Evolutionary conservation across 2,329 filamentous ascomycete genomes (phyloP).

Genomic region (Coleophoma cylindrospora): DNA sequence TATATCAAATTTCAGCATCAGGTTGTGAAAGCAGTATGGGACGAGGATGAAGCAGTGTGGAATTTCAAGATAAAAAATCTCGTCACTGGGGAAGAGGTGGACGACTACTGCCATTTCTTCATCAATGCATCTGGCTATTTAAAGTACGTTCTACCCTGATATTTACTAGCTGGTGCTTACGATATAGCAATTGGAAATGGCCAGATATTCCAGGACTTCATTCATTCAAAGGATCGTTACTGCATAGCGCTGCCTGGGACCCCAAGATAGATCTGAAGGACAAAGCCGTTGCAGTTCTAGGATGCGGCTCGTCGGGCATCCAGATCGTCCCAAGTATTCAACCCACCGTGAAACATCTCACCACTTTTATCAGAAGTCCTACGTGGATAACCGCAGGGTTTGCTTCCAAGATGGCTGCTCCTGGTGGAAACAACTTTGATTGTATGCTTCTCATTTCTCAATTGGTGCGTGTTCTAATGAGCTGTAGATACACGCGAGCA

Average conservation of each 20-base stretch:
- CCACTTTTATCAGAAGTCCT: constrained; percentile 44
- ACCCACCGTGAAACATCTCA: constrained; percentile 27
- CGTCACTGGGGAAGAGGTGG: constrained; percentile 25
- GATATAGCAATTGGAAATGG: constrained; percentile 33
- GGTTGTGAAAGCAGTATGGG: constrained; percentile 25
- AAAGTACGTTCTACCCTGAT: not conserved
- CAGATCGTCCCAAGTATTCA: constrained; percentile 41
- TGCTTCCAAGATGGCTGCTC: not conserved
- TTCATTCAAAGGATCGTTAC: constrained; percentile 44
- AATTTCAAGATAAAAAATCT: not conserved
- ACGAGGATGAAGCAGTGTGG: not conserved
- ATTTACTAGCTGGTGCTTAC: constrained; percentile 11
- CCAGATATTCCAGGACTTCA: constrained; percentile 45
- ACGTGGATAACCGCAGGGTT: constrained; percentile 30
- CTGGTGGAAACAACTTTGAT: not conserved
- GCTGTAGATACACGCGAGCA: not conserved
- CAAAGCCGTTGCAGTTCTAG: constrained; percentile 48
- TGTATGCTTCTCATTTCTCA: not conserved
- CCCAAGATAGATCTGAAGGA: constrained; percentile 36
- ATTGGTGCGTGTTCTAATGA: constrained; percentile 3
- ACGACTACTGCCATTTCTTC: constrained; percentile 34
- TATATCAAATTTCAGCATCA: constrained; percentile 37
- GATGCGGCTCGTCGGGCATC: constrained; percentile 49
- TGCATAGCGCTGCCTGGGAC: constrained; percentile 53
- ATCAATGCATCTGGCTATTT: constrained; percentile 33